Evolutionary conservation across 805 yeast genomes (phyloP).

Genomic region (Priceomyces fermenticarens): DNA sequence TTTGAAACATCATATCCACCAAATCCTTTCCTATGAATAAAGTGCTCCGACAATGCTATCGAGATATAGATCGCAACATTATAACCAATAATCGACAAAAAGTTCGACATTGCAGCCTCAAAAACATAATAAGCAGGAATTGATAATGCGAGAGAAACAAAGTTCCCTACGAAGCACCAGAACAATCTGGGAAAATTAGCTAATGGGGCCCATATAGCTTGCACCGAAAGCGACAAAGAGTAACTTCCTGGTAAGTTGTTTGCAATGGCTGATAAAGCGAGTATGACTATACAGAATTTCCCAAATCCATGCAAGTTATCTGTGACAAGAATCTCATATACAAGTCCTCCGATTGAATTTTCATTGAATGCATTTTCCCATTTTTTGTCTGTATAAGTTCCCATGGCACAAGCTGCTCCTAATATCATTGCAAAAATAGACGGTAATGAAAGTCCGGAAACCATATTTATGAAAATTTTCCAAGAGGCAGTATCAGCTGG

Average conservation of each 20-base stretch:
- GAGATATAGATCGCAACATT: conserved; percentile 32
- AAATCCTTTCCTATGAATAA: conserved; percentile 23
- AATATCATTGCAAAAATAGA: conserved; percentile 68
- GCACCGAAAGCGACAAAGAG: conserved; percentile 27
- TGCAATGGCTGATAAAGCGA: conserved; percentile 29
- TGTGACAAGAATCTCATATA: conserved; percentile 24
- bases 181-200: conserved; percentile 30
- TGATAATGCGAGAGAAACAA: conserved; percentile 27
- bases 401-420: conserved; percentile 32
- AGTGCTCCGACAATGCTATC: conserved; percentile 28
- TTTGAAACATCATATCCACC: conserved; percentile 23
- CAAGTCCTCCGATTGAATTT: conserved; percentile 45
- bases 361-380: conserved; percentile 52
- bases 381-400: conserved; percentile 22
- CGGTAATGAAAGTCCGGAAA: conserved; percentile 57
- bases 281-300: conserved; percentile 26
- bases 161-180: conserved; percentile 33
- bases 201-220: conserved; percentile 29
- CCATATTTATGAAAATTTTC: conserved; percentile 26
- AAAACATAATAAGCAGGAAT: conserved; percentile 35
- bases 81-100: conserved; percentile 30
- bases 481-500: conserved; percentile 22
- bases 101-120: conserved; percentile 26
- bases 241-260: conserved; percentile 34
- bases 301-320: conserved; percentile 30